phyloP scores from a whole-genome alignment of 2,329 filamentous ascomycete species.

The Aspergillus uvarum region DNA sequence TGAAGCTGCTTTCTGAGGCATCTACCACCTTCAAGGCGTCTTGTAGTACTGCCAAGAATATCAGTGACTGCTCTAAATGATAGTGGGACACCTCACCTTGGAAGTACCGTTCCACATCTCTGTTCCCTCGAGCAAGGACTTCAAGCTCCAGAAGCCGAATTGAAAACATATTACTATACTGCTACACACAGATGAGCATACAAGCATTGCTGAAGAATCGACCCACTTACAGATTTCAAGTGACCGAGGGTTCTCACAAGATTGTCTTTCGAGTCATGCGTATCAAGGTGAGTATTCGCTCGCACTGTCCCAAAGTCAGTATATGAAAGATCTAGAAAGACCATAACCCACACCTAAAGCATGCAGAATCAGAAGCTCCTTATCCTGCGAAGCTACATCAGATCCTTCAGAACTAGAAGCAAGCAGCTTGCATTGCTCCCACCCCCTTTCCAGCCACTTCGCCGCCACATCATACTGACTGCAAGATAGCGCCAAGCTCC shows the following conservation, averaged over 20 bases:
- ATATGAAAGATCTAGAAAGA: no score
- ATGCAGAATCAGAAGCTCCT: slow-evolving; percentile 67
- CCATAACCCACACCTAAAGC: slow-evolving; percentile 50
- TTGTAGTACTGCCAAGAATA: slow-evolving; percentile 49
- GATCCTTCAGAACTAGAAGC: slow-evolving; percentile 56
- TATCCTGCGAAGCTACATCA: slow-evolving; percentile 61
- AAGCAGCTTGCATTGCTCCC: slow-evolving; percentile 53
- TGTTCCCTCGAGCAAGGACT: slow-evolving; percentile 49
- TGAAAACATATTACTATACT: slow-evolving; percentile 63
- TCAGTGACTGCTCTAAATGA: neutral
- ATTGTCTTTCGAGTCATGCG: slow-evolving; percentile 47
- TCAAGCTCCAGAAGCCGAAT: slow-evolving; percentile 69
- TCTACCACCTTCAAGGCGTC: slow-evolving; percentile 60
- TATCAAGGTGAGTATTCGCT: slow-evolving; percentile 35
- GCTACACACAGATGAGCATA: slow-evolving; percentile 30
- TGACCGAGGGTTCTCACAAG: slow-evolving; percentile 59
- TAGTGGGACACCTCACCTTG: slow-evolving; percentile 31
- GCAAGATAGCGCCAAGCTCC: slow-evolving; percentile 57
- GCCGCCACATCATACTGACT: slow-evolving; percentile 57
- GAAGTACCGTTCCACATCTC: slow-evolving; percentile 44
- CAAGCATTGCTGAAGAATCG: neutral
- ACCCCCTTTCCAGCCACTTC: slow-evolving; percentile 73
- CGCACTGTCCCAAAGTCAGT: slow-evolving; percentile 26
- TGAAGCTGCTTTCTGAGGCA: slow-evolving; percentile 63
- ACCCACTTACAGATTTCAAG: slow-evolving; percentile 49